Conservation (phyloP, 2,329 filamentous ascomycete species). For the Chaetomium sp. region DNA sequence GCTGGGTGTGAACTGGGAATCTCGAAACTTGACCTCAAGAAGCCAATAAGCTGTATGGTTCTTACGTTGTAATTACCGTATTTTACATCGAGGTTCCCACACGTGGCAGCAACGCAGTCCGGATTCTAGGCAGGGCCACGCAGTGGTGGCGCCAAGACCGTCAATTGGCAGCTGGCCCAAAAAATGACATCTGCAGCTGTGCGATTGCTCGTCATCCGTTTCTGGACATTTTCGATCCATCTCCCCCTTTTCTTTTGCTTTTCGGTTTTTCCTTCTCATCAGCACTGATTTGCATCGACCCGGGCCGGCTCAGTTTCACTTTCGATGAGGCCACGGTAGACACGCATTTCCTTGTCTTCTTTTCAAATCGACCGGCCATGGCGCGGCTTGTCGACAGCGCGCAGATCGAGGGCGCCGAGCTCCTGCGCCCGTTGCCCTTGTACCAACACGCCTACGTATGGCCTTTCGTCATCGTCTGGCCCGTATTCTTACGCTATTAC, state of each 20-base stretch:
- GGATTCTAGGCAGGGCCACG: no score
- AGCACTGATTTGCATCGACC: background rate
- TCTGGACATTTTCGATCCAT: slow-evolving; percentile 3
- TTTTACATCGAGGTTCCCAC: no score
- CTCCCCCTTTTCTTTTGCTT: background rate
- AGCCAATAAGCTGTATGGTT: no score
- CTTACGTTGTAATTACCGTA: no score
- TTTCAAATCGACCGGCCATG: slow-evolving; percentile 38
- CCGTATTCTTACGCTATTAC: slow-evolving; percentile 83
- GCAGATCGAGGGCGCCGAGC: slow-evolving; percentile 80
- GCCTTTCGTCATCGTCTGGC: slow-evolving; percentile 91
- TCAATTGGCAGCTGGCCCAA: no score
- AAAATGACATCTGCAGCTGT: background rate
- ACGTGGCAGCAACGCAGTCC: no score
- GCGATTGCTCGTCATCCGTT: background rate
- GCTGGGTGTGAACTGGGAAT: no score
- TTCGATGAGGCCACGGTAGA: slow-evolving; percentile 15
- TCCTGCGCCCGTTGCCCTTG: slow-evolving; percentile 78
- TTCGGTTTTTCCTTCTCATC: background rate
- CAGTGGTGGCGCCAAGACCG: no score
- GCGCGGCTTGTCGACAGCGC: slow-evolving; percentile 76
- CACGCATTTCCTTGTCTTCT: background rate
- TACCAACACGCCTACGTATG: slow-evolving; percentile 84
- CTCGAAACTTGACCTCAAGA: no score
- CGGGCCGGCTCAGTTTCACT: background rate